Percentiles rank a stretch among this genome's conserved stretches.
Evolutionary conservation across 2,329 filamentous ascomycete species (phyloP).

Genomic region (Fusarium goolgardi): DNA sequence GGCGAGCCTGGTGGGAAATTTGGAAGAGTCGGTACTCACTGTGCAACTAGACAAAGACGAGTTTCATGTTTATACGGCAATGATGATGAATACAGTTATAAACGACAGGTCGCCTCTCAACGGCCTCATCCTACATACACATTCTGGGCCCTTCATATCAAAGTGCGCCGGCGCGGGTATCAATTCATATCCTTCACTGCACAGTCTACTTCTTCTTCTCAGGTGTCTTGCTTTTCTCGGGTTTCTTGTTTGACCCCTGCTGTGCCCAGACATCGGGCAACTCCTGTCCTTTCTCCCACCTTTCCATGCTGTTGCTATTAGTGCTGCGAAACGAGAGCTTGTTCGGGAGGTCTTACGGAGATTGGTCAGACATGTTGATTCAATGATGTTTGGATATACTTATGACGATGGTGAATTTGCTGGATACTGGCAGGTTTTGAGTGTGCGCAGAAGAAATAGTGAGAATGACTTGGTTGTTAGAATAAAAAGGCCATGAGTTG

Average conservation of each 20-base stretch:
- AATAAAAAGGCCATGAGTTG: neutral
- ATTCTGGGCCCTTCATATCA: constrained; percentile 21
- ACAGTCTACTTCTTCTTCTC: neutral
- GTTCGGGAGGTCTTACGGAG: constrained; percentile 1
- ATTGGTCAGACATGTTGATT: constrained; percentile 22
- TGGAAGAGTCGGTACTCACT: constrained; percentile 11
- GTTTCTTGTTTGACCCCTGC: constrained; percentile 16
- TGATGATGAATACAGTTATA: constrained; percentile 25
- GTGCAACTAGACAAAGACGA: constrained; percentile 15
- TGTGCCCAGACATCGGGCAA: constrained; percentile 29
- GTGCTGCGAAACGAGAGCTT: neutral
- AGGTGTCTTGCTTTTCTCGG: neutral
- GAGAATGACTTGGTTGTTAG: neutral
- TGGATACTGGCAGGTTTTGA: neutral
- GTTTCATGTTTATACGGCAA: constrained; percentile 15
- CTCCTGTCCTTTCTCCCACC: constrained; percentile 13
- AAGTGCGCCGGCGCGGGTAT: constrained; percentile 40
- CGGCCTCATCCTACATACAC: constrained; percentile 9
- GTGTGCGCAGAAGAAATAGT: neutral
- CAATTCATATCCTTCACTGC: constrained; percentile 11
- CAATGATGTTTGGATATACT: neutral
- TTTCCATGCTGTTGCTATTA: constrained; percentile 25
- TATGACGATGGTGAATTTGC: neutral
- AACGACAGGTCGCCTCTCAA: constrained; percentile 10
- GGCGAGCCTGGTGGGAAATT: neutral